A percentile compares a stretch with the other conserved stretches of the same genome.
These are phyloP conservation scores for Ophiostoma sp. DNA, from an alignment of 2,329 filamentous ascomycete species.

Conservation along the genomic window DNA sequence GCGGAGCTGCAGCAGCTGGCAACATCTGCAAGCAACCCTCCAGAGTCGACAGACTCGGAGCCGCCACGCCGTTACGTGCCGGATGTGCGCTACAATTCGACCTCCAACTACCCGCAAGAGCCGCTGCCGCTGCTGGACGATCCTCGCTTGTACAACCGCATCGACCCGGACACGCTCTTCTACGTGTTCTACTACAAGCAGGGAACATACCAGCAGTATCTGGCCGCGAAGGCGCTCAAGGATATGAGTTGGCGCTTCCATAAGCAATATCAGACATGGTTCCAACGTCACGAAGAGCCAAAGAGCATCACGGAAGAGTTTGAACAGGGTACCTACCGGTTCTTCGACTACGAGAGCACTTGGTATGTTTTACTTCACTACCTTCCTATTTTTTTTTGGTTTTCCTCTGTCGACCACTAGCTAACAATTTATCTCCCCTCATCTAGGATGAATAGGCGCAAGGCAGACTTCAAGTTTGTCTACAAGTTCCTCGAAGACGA, in stretches of 20 bases:
- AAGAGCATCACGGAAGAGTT: slow-evolving; percentile 99
- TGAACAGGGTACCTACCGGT: slow-evolving; percentile 97
- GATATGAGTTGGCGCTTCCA: slow-evolving; percentile 99
- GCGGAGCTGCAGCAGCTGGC: slow-evolving; percentile 73
- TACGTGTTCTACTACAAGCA: slow-evolving; percentile 99
- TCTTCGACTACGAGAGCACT: slow-evolving; percentile 99
- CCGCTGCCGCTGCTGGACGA: slow-evolving; percentile 91
- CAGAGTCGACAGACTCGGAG: slow-evolving; percentile 77
- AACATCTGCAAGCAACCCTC: slow-evolving; percentile 70
- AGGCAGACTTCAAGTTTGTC: slow-evolving; percentile 96
- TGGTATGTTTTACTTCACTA: slow-evolving; percentile 63
- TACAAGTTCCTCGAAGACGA: slow-evolving; percentile 98
- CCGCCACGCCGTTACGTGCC: slow-evolving; percentile 82
- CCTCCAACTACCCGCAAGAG: slow-evolving; percentile 86
- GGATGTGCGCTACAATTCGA: slow-evolving; percentile 71
- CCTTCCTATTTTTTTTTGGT: background rate
- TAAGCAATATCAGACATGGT: slow-evolving; percentile 99
- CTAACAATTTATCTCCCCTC: background rate
- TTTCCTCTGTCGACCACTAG: slow-evolving; percentile 1
- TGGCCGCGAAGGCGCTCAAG: slow-evolving; percentile 95
- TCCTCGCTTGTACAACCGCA: slow-evolving; percentile 78
- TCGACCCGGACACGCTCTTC: slow-evolving; percentile 95
- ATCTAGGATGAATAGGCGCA: slow-evolving; percentile 92
- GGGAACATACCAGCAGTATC: slow-evolving; percentile 90
- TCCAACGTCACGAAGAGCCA: slow-evolving; percentile 95